Evolutionary conservation across 2,329 filamentous ascomycete genomes (phyloP).

Genomic region (Aspergillus japonicus): DNA sequence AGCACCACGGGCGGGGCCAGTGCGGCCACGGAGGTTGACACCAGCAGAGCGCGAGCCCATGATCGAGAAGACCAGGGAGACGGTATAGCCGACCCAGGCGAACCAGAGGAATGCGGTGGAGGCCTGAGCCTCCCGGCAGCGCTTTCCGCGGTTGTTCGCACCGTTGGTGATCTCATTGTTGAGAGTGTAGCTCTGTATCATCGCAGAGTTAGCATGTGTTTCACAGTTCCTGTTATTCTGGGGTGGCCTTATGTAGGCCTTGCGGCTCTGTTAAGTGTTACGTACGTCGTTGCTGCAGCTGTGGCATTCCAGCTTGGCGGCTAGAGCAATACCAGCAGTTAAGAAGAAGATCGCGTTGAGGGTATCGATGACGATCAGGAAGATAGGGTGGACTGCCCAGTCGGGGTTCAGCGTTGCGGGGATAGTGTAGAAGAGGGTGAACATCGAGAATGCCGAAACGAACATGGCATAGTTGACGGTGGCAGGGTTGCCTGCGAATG

Average conservation of each 20-base stretch:
- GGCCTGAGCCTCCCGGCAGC: constrained; percentile 54
- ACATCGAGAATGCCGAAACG: constrained; percentile 46
- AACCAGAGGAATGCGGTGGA: constrained; percentile 54
- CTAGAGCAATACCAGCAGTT: constrained; percentile 49
- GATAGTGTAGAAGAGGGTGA: constrained; percentile 51
- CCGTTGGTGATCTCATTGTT: constrained; percentile 49
- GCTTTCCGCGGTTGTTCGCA: constrained; percentile 34
- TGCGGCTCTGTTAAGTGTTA: not conserved
- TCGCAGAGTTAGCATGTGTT: constrained; percentile 10
- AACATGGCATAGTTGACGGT: constrained; percentile 58
- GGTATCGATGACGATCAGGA: constrained; percentile 46
- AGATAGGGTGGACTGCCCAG: constrained; percentile 43
- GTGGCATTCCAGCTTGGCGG: constrained; percentile 45
- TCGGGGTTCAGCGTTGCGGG: constrained; percentile 42
- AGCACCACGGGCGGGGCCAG: constrained; percentile 31
- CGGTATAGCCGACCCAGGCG: constrained; percentile 45
- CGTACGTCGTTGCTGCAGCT: constrained; percentile 49
- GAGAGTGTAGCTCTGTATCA: constrained; percentile 38
- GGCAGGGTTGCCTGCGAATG: constrained; percentile 53
- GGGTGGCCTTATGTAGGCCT: not conserved
- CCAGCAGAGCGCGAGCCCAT: constrained; percentile 35
- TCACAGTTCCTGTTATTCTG: not conserved
- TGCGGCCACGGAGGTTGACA: constrained; percentile 35
- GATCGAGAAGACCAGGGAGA: constrained; percentile 42
- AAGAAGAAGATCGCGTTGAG: constrained; percentile 52